Percentiles rank a stretch among this genome's conserved stretches.
These are phyloP conservation scores for Filosporella fistucella DNA, from an alignment of 495 filamentous ascomycete genomes.

Conservation along the genomic window DNA sequence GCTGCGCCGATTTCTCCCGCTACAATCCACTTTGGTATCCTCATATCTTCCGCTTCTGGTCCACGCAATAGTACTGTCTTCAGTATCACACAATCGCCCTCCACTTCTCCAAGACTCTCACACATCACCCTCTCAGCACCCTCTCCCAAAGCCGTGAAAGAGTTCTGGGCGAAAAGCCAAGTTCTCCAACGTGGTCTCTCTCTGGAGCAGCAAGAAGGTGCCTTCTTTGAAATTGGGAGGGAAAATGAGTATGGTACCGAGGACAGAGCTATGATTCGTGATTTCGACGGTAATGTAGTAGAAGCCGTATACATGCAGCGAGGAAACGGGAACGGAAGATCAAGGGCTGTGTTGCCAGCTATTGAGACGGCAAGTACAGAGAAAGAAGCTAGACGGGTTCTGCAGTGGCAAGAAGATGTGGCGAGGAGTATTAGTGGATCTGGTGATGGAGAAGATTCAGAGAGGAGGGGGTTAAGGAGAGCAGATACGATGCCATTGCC, in stretches of 20 bases:
- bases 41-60: not conserved
- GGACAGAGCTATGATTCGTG: constrained; percentile 29
- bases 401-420: constrained; percentile 46
- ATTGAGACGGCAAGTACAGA: constrained; percentile 27
- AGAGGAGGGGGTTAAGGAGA: constrained; percentile 13
- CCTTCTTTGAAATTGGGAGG: no score
- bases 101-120: not conserved
- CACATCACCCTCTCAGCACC: not conserved
- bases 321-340: constrained; percentile 20
- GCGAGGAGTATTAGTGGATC: constrained; percentile 16
- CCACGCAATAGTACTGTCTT: constrained; percentile 24
- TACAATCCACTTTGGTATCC: constrained; percentile 24
- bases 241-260: no score
- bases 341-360: not conserved
- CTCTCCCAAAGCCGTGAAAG: not conserved
- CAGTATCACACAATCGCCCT: constrained; percentile 14
- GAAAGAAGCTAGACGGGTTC: constrained; percentile 39
- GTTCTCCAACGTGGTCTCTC: not conserved
- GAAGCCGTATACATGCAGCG: constrained; percentile 34
- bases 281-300: constrained; percentile 49
- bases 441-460: not conserved
- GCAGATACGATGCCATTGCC: constrained; percentile 19
- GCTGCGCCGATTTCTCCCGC: constrained; percentile 27
- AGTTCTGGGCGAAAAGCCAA: not conserved
- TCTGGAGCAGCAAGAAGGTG: not conserved